These are phyloP conservation scores for Hypericum perforatum DNA, from an alignment of 345 rosid species.

Conservation along the genomic window DNA sequence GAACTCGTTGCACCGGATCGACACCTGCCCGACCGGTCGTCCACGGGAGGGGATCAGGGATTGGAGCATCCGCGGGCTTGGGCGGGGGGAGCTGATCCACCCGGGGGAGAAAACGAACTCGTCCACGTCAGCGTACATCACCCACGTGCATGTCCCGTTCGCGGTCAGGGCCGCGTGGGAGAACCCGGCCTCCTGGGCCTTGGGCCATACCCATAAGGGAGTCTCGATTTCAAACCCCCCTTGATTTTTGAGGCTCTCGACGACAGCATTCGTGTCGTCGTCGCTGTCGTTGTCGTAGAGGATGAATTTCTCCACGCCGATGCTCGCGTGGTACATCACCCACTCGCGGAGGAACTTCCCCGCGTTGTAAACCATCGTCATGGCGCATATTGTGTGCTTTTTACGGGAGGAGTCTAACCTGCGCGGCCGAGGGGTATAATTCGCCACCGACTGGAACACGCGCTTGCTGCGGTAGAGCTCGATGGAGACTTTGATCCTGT, in stretches of 20 bases:
- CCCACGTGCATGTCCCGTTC: constrained; percentile 53
- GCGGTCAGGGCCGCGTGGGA: constrained; percentile 56
- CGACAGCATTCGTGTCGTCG: constrained; percentile 34
- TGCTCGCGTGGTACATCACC: constrained; percentile 58
- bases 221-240: constrained; percentile 41
- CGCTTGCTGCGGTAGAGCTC: constrained; percentile 23
- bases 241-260: constrained; percentile 29
- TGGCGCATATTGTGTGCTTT: constrained; percentile 44
- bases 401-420: constrained; percentile 4
- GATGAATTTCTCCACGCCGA: constrained; percentile 65
- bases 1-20: constrained; percentile 59
- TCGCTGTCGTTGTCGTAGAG: constrained; percentile 75
- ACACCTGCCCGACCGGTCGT: constrained; percentile 39
- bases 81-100: constrained; percentile 31
- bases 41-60: constrained; percentile 18
- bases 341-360: constrained; percentile 68
- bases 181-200: constrained; percentile 88
- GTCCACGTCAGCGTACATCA: constrained; percentile 73
- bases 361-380: constrained; percentile 76
- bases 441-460: constrained; percentile 56
- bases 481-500: constrained; percentile 34
- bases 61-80: constrained; percentile 31
- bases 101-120: constrained; percentile 64
- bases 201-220: constrained; percentile 70
- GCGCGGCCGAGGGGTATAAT: constrained; percentile 31